Conservation (phyloP, 2,329 filamentous ascomycete genomes). For the Aureobasidium pullulans region DNA sequence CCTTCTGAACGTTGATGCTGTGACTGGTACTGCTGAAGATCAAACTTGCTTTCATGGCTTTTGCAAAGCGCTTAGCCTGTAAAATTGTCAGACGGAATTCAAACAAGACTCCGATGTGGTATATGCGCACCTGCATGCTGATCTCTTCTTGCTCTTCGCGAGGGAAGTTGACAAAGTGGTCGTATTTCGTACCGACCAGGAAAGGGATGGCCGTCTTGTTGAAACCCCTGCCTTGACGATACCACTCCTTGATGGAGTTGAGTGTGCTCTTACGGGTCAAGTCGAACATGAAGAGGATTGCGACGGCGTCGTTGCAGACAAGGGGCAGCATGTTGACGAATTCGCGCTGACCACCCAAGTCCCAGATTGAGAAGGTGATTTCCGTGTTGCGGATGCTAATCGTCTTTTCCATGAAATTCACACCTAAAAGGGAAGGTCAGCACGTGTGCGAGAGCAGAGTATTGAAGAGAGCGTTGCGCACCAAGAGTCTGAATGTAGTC, state of each 20-base stretch:
- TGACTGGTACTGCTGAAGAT: slow-evolving; percentile 99
- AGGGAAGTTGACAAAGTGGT: slow-evolving; percentile 98
- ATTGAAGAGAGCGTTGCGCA: slow-evolving; percentile 29
- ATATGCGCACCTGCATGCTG: slow-evolving; percentile 70
- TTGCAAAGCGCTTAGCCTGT: slow-evolving; percentile 88
- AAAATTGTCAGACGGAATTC: neutral
- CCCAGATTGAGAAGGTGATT: slow-evolving; percentile 99
- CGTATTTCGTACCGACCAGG: slow-evolving; percentile 94
- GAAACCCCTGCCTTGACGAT: slow-evolving; percentile 92
- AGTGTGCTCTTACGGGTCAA: slow-evolving; percentile 94
- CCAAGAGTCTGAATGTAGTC: slow-evolving; percentile 97
- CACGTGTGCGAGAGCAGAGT: too few species aligned
- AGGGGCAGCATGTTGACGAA: slow-evolving; percentile 99
- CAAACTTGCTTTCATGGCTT: slow-evolving; percentile 93
- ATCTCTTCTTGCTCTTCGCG: slow-evolving; percentile 98
- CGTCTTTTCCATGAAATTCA: slow-evolving; percentile 99
- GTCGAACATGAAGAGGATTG: slow-evolving; percentile 99
- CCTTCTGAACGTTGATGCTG: slow-evolving; percentile 99
- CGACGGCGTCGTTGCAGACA: slow-evolving; percentile 98
- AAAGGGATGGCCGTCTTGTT: slow-evolving; percentile 99
- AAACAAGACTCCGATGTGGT: neutral
- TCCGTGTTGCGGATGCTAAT: slow-evolving; percentile 99
- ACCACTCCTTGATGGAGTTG: slow-evolving; percentile 99
- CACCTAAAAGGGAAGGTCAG: slow-evolving; percentile 46
- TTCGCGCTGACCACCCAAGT: slow-evolving; percentile 92